Evolutionary conservation across 2,329 filamentous ascomycete genomes (phyloP).

Genomic region (Exserohilum rostratum): DNA sequence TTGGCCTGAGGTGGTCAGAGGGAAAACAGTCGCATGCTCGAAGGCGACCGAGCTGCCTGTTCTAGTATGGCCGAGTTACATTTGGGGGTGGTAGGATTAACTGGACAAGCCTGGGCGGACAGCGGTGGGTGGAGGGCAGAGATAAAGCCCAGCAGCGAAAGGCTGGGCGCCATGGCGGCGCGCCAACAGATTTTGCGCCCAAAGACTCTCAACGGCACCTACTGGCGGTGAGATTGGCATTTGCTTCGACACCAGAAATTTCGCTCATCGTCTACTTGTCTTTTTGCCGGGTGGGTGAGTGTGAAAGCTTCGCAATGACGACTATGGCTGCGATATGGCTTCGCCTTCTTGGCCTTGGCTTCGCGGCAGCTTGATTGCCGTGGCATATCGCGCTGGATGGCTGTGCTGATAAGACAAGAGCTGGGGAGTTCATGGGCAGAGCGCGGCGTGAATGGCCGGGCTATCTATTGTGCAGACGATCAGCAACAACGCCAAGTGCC

Average conservation of each 20-base stretch:
- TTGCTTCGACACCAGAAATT: not conserved
- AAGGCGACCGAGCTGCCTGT: constrained; percentile 23
- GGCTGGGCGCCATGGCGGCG: constrained; percentile 21
- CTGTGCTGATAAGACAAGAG: constrained; percentile 25
- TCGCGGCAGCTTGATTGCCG: not conserved
- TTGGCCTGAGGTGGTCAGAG: not conserved
- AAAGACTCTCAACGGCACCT: too few species aligned
- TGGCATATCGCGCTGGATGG: not conserved
- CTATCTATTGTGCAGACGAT: constrained; percentile 11
- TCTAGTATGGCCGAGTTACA: constrained; percentile 17
- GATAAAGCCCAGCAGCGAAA: constrained; percentile 14
- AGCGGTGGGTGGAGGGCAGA: constrained; percentile 1
- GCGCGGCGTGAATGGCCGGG: constrained; percentile 12
- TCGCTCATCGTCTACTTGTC: not conserved
- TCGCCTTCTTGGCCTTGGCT: not conserved
- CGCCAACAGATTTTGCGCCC: constrained; percentile 8
- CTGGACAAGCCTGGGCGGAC: constrained; percentile 8
- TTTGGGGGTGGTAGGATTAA: constrained; percentile 2
- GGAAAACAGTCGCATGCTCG: constrained; percentile 1
- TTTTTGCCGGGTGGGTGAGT: not conserved
- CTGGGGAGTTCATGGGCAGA: constrained; percentile 2
- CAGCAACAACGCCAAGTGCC: constrained; percentile 32
- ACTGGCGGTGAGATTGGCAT: not conserved
- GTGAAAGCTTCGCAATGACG: not conserved
- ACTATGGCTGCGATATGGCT: not conserved